phyloP scores from a whole-genome alignment of 805 yeast genomes.

The Myxozyma melibiosi region DNA sequence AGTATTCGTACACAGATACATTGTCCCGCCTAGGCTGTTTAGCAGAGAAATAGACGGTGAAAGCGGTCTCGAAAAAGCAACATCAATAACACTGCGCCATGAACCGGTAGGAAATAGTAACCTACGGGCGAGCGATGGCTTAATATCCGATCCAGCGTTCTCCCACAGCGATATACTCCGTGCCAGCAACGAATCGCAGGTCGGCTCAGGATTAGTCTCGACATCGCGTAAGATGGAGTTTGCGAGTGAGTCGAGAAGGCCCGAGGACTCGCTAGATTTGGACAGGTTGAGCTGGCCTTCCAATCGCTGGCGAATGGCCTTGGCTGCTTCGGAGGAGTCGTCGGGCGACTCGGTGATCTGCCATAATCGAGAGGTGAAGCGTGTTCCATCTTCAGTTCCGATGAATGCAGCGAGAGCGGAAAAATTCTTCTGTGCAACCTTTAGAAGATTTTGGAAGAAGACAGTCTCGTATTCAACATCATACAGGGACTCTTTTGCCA shows the following conservation, averaged over 20 bases:
- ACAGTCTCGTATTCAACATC: conserved; percentile 42
- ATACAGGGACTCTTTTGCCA: conserved; percentile 2
- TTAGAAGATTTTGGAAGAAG: conserved; percentile 35
- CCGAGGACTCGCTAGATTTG: background rate
- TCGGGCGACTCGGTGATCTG: conserved; percentile 23
- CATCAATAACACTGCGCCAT: conserved; percentile 10
- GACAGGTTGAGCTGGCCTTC: conserved; percentile 25
- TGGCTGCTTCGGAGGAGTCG: conserved; percentile 14
- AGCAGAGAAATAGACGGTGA: conserved; percentile 17
- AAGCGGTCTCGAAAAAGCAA: conserved; percentile 2
- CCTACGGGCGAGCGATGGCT: conserved; percentile 9
- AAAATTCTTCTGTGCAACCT: conserved; percentile 13
- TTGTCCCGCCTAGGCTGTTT: conserved; percentile 28
- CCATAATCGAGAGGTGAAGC: conserved; percentile 43
- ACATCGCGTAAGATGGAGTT: conserved; percentile 24
- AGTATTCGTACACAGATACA: conserved; percentile 6
- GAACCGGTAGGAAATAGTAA: conserved; percentile 2
- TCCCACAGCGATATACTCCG: conserved; percentile 22
- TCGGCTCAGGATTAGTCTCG: conserved; percentile 20
- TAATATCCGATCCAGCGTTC: conserved; percentile 18
- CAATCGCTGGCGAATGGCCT: conserved; percentile 16
- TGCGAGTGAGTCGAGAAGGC: conserved; percentile 22
- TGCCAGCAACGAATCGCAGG: conserved; percentile 21
- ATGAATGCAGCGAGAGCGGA: conserved; percentile 39
- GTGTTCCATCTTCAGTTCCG: conserved; percentile 42